Evolutionary conservation across 148 eudicot species (phyloP).

Genomic region (Heliamphora exappendiculata): DNA sequence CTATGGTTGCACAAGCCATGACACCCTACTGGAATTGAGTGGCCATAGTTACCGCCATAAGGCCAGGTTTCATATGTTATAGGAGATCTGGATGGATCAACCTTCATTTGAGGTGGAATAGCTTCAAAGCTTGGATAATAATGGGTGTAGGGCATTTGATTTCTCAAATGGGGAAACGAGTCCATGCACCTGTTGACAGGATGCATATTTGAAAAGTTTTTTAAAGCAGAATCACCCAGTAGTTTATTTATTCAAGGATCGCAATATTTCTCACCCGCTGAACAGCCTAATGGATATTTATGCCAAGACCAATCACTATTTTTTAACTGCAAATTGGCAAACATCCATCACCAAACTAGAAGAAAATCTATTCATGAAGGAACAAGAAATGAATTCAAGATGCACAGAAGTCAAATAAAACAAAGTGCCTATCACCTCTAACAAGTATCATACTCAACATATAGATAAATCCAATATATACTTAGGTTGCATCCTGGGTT

Average conservation of each 20-base stretch:
- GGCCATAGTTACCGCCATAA: constrained; percentile 26
- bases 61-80: constrained; percentile 31
- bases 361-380: not conserved
- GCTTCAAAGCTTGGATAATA: constrained; percentile 28
- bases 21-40: constrained; percentile 28
- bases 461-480: not conserved
- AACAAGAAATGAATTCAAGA: not conserved
- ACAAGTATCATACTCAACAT: not conserved
- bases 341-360: not conserved
- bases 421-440: not conserved
- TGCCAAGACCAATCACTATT: not conserved
- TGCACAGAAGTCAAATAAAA: not conserved
- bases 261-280: not conserved
- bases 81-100: constrained; percentile 17
- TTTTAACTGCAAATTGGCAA: constrained; percentile 7
- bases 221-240: not conserved
- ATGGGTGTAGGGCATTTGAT: constrained; percentile 26
- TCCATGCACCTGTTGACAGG: constrained; percentile 24
- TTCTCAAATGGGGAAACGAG: constrained; percentile 27
- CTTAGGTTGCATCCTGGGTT: not conserved
- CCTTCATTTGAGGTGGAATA: constrained; percentile 27
- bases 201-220: constrained; percentile 17
- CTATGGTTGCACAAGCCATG: constrained; percentile 42
- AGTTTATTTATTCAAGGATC: not conserved
- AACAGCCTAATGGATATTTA: not conserved